Evolutionary conservation across 208 protist species (phyloP).

Genomic region (Strigomonas oncopelti): DNA sequence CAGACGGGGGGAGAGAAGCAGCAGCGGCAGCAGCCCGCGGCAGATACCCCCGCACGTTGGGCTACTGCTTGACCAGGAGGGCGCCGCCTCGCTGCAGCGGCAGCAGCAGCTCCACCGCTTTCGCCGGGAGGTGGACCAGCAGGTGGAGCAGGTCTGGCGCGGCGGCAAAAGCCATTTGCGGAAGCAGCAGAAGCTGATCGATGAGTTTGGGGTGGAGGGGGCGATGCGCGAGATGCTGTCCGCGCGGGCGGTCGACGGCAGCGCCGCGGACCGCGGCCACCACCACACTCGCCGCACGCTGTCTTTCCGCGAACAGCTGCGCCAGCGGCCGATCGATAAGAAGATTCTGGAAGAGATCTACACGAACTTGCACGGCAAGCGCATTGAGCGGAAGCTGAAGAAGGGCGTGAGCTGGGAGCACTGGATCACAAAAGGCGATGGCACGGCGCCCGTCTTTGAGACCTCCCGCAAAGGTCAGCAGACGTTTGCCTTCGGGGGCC

Average conservation of each 20-base stretch:
- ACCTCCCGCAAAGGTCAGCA: conserved; percentile 78
- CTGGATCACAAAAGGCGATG: conserved; percentile 89
- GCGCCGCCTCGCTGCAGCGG: conserved; percentile 42
- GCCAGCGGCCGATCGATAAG: conserved; percentile 72
- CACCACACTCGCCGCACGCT: conserved; percentile 3
- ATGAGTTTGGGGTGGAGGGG: conserved; percentile 74
- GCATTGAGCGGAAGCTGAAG: conserved; percentile 81
- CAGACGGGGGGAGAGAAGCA: neutral
- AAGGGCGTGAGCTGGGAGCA: conserved; percentile 85
- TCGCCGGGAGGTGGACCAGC: conserved; percentile 22
- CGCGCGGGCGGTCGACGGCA: conserved; percentile 23
- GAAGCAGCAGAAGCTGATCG: conserved; percentile 60
- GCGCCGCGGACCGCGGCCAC: neutral
- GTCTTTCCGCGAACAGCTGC: conserved; percentile 69
- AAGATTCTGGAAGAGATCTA: conserved; percentile 91
- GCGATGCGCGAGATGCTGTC: conserved; percentile 69
- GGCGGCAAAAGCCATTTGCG: conserved; percentile 76
- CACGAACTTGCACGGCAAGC: conserved; percentile 70
- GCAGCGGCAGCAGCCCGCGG: conserved; percentile 17
- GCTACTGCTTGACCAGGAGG: conserved; percentile 38
- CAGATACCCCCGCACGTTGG: conserved; percentile 22
- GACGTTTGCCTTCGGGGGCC: conserved; percentile 82
- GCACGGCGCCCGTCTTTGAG: conserved; percentile 80
- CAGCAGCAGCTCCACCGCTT: conserved; percentile 58
- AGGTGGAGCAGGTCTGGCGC: conserved; percentile 49